Base-by-base conservation (phyloP, 2,329 filamentous ascomycete species). In the Pseudopyrenochaeta lycopersici region DNA sequence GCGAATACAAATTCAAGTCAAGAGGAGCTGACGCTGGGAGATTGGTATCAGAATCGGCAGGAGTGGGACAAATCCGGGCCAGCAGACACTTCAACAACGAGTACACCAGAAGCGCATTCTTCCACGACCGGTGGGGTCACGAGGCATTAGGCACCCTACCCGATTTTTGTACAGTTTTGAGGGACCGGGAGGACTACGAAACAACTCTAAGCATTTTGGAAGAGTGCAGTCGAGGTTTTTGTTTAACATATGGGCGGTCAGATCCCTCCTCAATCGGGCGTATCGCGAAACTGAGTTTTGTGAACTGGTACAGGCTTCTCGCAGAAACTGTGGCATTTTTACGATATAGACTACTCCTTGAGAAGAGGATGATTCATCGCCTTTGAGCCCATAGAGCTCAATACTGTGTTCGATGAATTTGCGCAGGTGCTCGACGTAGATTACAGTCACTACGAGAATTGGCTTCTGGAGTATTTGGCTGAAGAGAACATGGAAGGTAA, bases 1-100 rank as follows among this genome's bases (percentile, higher is more conserved):
- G 43, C 49, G 21, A 18, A 48, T 23, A 31, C 44, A 15, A 47
- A 39, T 53, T 47, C 50, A 5, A 48, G 50, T 18, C 31, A 53
- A 23, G 50, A 47, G 44, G 44, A 44, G 15, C 38, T 43, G 23
- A 48, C 50, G 11, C 4, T 47, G 14, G 43, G 49, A 3, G 35
- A 47, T 9, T 35, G 27, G 14, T 30, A 29, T 31, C 23, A 33
- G n/a, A 32, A 39, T 15, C 15, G 12, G 32, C 23, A 32, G 23
- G 48, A 36, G 15, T 48, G 50, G 44, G 23, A 35, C 43, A 30
- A 29, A 23, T 15, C 10, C 10, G 36, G 31, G 20, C 31, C 17
- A 21, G 5, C 31, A 21, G 35, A 38, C n/a, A 36, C 15, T 17
- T 36, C 9, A 27, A 5, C 23, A 9, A 4, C 23, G 23, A 27